Evolutionary conservation across 768 basidiomycete genomes (phyloP).

Genomic region (Harrya chromipes): DNA sequence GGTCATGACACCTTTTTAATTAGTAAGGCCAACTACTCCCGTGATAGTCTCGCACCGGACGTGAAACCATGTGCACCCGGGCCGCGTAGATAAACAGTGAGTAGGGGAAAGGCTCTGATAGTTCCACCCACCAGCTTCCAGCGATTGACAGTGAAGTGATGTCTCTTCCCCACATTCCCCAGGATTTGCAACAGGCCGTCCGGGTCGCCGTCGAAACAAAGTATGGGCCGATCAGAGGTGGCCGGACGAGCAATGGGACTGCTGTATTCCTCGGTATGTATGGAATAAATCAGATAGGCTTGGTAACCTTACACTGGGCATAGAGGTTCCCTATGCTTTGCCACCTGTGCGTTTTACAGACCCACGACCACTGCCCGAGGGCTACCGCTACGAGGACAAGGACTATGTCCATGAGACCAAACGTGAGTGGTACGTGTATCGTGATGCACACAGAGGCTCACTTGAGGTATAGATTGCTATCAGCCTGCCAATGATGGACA

Average conservation of each 20-base stretch:
- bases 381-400: slow-evolving; percentile 54
- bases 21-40: neutral
- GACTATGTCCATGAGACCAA: slow-evolving; percentile 59
- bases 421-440: slow-evolving; percentile 38
- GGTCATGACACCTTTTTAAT: neutral
- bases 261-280: slow-evolving; percentile 60
- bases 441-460: neutral
- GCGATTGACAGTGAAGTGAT: neutral
- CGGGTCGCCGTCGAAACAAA: slow-evolving; percentile 51
- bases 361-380: slow-evolving; percentile 51
- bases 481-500: slow-evolving; percentile 70
- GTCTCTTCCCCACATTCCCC: slow-evolving; percentile 44
- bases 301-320: neutral
- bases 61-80: neutral
- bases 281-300: too few relatives aligned
- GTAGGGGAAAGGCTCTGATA: neutral
- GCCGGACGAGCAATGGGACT: slow-evolving; percentile 56
- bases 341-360: slow-evolving; percentile 65
- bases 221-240: slow-evolving; percentile 56
- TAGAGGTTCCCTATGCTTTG: slow-evolving; percentile 73
- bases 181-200: slow-evolving; percentile 47
- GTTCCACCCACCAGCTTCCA: neutral
- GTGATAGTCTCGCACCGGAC: slow-evolving; percentile 8
- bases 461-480: slow-evolving; percentile 42
- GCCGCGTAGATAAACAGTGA: slow-evolving; percentile 11